Evolutionary conservation across 1,284 basidiomycete species (phyloP), one percentile per base, ranked within the genome.

Genomic region (Ceratorhiza oryzae-sativae): DNA sequence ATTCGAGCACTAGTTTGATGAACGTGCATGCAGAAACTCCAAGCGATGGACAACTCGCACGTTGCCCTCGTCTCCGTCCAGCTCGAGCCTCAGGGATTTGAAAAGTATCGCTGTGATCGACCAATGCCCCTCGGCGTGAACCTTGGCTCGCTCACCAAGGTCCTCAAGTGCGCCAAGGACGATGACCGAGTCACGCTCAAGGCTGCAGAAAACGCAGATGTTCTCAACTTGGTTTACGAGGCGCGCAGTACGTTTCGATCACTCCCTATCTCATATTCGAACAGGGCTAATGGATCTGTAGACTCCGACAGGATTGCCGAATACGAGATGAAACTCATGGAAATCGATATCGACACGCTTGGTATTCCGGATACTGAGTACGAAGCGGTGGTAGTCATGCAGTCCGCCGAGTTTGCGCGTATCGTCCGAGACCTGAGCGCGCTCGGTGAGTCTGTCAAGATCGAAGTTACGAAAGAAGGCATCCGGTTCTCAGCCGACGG

Each of bases 11-110:
- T 23, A 3, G 20, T n/a, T 10, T 27, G 36, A 10, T 13, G 32
- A 56, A 10, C 30, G n/a, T n/a, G n/a, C n/a, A n/a, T 27, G 25
- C 32, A 90, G 89, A 88, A 88, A 71, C 86, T 98, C 15, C 97
- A 99, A 86, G 97, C 97, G 0, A 99, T 99, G 97, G 97, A 99
- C 85, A 98, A 98, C 87, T 98, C 97, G 5, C 97, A 99, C 82
- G 97, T 99, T 78, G 97, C 97, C 0, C 91, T 98, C 73, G 97
- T 98, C 45, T 84, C 93, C 8, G 92, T 97, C 61, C 86, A 90
- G 75, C 86, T 98, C 60, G 83, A 89, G 34, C 86, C 88, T 0
- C 83, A 86, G 0, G 93, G 93, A 36, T 98, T 98, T 84, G 88
- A 92, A 78, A 85, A 87, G 71, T 99, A 93, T 82, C 90, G 97